Evolutionary conservation across 2,329 filamentous ascomycete genomes (phyloP).

Genomic region (Setomelanomma holmii): DNA sequence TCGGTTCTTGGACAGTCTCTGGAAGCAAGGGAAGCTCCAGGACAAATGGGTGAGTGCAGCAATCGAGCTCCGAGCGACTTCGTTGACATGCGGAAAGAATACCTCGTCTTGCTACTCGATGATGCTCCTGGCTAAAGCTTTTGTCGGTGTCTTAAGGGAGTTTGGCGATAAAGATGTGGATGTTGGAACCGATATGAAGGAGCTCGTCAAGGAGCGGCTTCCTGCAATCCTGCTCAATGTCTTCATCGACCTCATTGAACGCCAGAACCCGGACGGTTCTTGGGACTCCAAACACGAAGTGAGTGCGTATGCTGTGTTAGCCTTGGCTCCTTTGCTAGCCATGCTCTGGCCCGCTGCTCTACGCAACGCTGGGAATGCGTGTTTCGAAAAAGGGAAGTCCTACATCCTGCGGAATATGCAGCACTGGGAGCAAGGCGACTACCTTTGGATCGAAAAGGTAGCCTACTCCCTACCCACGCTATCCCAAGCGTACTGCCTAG

Average conservation of each 20-base stretch:
- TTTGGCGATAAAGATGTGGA: background rate
- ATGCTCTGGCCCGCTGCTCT: background rate
- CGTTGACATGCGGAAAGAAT: too few relatives aligned
- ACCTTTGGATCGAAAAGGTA: constrained; percentile 37
- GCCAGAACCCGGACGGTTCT: constrained; percentile 11
- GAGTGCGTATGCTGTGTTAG: constrained; percentile 9
- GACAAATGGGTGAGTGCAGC: too few relatives aligned
- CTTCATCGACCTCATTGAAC: background rate
- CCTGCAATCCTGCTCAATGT: background rate
- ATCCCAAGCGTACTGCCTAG: constrained; percentile 31
- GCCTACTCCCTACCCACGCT: constrained; percentile 15
- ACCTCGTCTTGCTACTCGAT: constrained; percentile 11
- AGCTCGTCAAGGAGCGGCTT: background rate
- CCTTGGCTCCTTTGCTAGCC: background rate
- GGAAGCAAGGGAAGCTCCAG: background rate
- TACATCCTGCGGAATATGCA: background rate
- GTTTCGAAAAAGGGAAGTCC: background rate
- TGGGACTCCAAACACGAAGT: constrained; percentile 8
- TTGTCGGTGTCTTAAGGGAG: background rate
- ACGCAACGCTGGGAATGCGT: too few relatives aligned
- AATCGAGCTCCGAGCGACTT: too few relatives aligned
- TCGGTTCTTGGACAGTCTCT: background rate
- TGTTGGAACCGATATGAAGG: background rate
- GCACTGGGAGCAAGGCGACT: background rate
- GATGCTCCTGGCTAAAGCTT: constrained; percentile 12